Evolutionary conservation across 768 basidiomycete genomes (phyloP).

Genomic region (Postia placenta): DNA sequence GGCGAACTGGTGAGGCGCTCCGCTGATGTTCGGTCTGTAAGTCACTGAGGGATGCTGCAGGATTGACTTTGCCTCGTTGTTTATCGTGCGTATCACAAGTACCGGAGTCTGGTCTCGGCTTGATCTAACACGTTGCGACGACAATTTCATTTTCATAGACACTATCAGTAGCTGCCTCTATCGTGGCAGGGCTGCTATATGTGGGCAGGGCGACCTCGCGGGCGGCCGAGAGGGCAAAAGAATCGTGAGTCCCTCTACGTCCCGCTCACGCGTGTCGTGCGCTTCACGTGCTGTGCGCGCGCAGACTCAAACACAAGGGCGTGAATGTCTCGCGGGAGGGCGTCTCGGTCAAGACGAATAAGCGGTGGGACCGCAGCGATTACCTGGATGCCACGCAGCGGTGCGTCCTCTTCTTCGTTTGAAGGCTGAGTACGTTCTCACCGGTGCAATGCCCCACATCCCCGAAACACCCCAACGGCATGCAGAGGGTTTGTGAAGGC

Average conservation of each 20-base stretch:
- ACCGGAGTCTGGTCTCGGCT: not conserved
- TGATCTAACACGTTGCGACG: not conserved
- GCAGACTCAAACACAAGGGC: constrained; percentile 52
- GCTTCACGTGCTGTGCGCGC: not conserved
- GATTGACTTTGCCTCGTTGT: constrained; percentile 37
- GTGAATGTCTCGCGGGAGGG: constrained; percentile 53
- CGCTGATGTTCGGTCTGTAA: not conserved
- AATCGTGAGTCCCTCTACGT: constrained; percentile 39
- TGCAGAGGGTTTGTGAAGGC: constrained; percentile 50
- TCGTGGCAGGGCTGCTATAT: constrained; percentile 37
- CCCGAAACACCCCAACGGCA: not conserved
- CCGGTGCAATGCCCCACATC: not conserved
- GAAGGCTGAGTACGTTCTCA: constrained; percentile 7
- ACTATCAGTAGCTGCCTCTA: constrained; percentile 38
- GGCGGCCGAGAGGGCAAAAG: constrained; percentile 43
- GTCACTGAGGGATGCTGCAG: constrained; percentile 18
- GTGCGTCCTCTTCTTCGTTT: constrained; percentile 26
- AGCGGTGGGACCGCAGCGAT: constrained; percentile 51
- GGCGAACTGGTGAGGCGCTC: constrained; percentile 6
- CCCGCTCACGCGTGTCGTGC: not conserved
- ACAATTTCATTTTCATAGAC: constrained; percentile 31
- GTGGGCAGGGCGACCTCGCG: constrained; percentile 34
- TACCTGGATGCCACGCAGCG: constrained; percentile 73
- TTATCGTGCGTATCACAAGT: constrained; percentile 22
- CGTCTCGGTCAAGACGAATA: constrained; percentile 58